A percentile compares a stretch with the other conserved stretches of the same genome.
Evolutionary conservation across 371 early-diverging fungal genomes (phyloP).

Genomic region (Massospora cicadina): DNA sequence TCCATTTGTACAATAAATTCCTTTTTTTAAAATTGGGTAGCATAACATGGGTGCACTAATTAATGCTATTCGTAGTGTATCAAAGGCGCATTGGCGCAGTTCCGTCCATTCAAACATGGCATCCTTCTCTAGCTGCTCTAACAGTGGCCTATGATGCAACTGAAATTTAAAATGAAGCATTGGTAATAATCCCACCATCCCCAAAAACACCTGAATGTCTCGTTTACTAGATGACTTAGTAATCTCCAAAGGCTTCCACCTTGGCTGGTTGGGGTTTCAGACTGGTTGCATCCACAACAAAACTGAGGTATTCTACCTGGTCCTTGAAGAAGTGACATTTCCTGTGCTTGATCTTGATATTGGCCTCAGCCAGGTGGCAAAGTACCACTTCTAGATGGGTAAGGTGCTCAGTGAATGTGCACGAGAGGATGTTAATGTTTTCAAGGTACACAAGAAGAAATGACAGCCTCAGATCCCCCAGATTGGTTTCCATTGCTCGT

Average conservation of each 20-base stretch:
- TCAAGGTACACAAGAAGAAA: slow-evolving; percentile 17
- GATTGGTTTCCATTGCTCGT: slow-evolving; percentile 19
- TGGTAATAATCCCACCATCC: slow-evolving; percentile 19
- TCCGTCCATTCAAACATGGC: slow-evolving; percentile 17
- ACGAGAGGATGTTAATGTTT: slow-evolving; percentile 16
- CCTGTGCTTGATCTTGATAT: background rate
- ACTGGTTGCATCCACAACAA: slow-evolving; percentile 8
- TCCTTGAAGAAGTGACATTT: slow-evolving; percentile 2
- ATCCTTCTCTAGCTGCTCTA: slow-evolving; percentile 18
- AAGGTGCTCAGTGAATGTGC: slow-evolving; percentile 4
- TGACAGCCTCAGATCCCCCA: slow-evolving; percentile 15
- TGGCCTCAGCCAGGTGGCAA: background rate
- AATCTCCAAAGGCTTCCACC: slow-evolving; percentile 10
- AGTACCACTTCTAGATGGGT: slow-evolving; percentile 9
- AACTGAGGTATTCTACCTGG: background rate
- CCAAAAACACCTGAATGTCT: slow-evolving; percentile 22
- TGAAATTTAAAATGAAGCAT: slow-evolving; percentile 18
- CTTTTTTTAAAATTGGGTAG: slow-evolving; percentile 15
- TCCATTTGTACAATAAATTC: slow-evolving; percentile 17
- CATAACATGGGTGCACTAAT: slow-evolving; percentile 13
- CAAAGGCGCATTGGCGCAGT: background rate
- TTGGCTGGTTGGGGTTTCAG: slow-evolving; percentile 14
- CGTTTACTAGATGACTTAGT: slow-evolving; percentile 15
- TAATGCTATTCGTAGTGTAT: slow-evolving; percentile 11
- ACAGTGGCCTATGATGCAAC: slow-evolving; percentile 14